Evolutionary conservation across 1,284 basidiomycete genomes (phyloP).

Genomic region (Boletellus sp.): DNA sequence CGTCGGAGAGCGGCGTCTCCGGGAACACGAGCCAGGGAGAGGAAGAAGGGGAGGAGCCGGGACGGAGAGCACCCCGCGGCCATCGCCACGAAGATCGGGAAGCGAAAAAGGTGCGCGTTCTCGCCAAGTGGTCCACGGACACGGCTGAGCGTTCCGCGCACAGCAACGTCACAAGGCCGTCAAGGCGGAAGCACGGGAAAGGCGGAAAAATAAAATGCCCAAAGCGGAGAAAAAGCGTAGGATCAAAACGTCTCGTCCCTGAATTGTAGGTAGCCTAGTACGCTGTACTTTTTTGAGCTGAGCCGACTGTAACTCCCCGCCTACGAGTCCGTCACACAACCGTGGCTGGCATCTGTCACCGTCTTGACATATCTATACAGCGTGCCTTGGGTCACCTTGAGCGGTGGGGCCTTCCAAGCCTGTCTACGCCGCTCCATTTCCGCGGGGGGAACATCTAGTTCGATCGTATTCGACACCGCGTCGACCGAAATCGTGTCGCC

Average conservation of each 20-base stretch:
- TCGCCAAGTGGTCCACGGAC: conserved; percentile 6
- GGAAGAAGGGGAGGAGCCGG: conserved; percentile 31
- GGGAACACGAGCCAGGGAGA: conserved; percentile 25
- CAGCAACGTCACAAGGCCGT: conserved; percentile 87
- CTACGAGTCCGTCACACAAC: conserved; percentile 84
- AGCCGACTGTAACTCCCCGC: conserved; percentile 13
- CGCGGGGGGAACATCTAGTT: conserved; percentile 65
- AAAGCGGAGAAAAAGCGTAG: conserved; percentile 88
- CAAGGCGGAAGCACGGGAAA: conserved; percentile 86
- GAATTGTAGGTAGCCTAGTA: too few relatives aligned
- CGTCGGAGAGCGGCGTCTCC: conserved; percentile 19
- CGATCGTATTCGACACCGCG: conserved; percentile 80
- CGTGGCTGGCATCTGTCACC: conserved; percentile 84
- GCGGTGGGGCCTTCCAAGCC: conserved; percentile 76
- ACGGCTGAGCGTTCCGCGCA: conserved; percentile 10
- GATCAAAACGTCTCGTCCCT: conserved; percentile 56
- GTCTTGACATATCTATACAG: conserved; percentile 85
- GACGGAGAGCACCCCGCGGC: conserved; percentile 58
- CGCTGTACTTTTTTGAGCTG: background rate
- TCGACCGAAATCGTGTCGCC: conserved; percentile 86
- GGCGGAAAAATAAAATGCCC: conserved; percentile 87
- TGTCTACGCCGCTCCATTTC: conserved; percentile 68
- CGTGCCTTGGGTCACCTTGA: conserved; percentile 83
- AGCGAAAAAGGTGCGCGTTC: conserved; percentile 73
- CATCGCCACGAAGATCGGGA: conserved; percentile 90